Percentiles rank a stretch among this genome's conserved stretches.
Evolutionary conservation across 805 yeast genomes (phyloP).

Genomic region (Komagataella ulmi): DNA sequence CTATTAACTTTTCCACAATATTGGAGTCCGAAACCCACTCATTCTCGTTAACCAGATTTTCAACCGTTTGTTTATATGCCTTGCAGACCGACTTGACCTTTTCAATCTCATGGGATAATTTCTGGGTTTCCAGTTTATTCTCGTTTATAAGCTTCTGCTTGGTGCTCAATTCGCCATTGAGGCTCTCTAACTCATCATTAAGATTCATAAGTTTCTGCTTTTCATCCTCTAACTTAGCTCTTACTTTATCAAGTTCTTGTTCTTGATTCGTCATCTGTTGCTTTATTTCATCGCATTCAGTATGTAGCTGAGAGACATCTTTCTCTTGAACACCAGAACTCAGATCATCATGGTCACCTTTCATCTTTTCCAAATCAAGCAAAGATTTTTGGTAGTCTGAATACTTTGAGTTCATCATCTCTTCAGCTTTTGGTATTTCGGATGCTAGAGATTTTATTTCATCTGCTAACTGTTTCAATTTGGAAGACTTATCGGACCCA

Average conservation of each 20-base stretch:
- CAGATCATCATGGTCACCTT: conserved; percentile 36
- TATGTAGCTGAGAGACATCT: conserved; percentile 19
- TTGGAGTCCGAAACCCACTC: conserved; percentile 66
- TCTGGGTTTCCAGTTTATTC: conserved; percentile 37
- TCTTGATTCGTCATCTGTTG: neutral
- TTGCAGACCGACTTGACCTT: conserved; percentile 26
- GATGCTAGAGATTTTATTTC: conserved; percentile 32
- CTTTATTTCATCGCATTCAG: conserved; percentile 9
- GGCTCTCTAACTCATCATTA: conserved; percentile 63
- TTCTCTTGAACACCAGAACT: conserved; percentile 26
- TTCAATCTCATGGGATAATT: conserved; percentile 40
- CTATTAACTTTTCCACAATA: conserved; percentile 39
- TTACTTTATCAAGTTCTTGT: conserved; percentile 10
- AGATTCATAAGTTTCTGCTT: conserved; percentile 48
- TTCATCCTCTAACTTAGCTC: conserved; percentile 34
- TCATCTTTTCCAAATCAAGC: conserved; percentile 57
- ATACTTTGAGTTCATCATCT: conserved; percentile 28
- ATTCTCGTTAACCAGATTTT: conserved; percentile 35
- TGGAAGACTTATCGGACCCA: conserved; percentile 64
- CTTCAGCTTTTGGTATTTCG: conserved; percentile 22
- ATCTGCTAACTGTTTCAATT: conserved; percentile 47
- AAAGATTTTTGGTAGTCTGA: conserved; percentile 49
- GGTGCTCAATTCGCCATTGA: conserved; percentile 28
- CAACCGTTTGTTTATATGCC: conserved; percentile 23
- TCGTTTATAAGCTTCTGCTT: conserved; percentile 32